Evolutionary conservation across 495 filamentous ascomycete species (phyloP).

Genomic region (Stereocaulon alpinum): DNA sequence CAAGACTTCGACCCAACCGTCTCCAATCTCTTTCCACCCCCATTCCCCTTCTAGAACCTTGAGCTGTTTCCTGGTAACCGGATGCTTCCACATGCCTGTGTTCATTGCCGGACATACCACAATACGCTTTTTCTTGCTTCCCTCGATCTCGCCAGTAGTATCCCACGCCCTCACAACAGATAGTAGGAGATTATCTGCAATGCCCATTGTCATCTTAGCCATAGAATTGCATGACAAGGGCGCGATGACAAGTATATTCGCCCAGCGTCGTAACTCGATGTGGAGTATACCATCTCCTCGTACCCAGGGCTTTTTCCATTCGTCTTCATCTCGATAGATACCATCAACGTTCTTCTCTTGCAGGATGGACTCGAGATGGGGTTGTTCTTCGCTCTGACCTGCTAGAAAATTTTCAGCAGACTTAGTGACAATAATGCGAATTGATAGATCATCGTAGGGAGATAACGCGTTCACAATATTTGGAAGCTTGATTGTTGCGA

Average conservation of each 20-base stretch:
- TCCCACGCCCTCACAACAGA: conserved; percentile 86
- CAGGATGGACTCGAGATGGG: conserved; percentile 42
- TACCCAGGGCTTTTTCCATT: conserved; percentile 67
- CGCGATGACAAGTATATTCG: conserved; percentile 68
- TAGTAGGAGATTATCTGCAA: conserved; percentile 57
- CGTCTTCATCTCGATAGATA: conserved; percentile 67
- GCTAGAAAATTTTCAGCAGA: conserved; percentile 61
- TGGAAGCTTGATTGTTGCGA: conserved; percentile 86
- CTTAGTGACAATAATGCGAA: conserved; percentile 67
- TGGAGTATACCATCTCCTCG: conserved; percentile 57
- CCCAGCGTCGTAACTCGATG: conserved; percentile 75
- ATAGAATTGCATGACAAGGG: conserved; percentile 71
- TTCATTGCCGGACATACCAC: conserved; percentile 61
- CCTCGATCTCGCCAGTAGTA: conserved; percentile 51
- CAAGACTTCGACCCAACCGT: conserved; percentile 70
- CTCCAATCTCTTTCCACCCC: conserved; percentile 37
- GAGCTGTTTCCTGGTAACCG: conserved; percentile 63
- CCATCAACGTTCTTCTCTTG: conserved; percentile 52
- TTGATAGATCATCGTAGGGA: conserved; percentile 49
- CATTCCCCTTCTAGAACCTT: conserved; percentile 61
- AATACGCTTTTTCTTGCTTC: conserved; percentile 25
- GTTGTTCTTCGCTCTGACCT: conserved; percentile 61
- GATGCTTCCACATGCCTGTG: conserved; percentile 83
- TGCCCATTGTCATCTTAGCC: conserved; percentile 62
- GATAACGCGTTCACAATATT: conserved; percentile 53